Evolutionary conservation across 2,329 filamentous ascomycete species (phyloP).

Genomic region (Aschersonia sp.): DNA sequence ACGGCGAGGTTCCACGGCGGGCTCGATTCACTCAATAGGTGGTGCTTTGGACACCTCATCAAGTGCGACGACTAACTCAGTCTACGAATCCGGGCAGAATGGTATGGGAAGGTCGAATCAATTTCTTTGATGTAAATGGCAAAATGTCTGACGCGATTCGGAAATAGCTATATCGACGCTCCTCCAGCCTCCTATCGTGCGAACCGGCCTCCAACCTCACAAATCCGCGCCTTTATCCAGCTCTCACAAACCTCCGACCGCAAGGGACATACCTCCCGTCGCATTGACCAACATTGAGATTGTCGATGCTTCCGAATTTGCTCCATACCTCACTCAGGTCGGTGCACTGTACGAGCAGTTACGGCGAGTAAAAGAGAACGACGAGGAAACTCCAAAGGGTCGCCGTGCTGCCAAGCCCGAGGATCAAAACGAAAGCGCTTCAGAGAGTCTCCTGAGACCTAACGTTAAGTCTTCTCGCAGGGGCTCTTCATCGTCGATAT

Average conservation of each 20-base stretch:
- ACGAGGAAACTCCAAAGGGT: conserved; percentile 43
- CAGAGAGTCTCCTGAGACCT: conserved; percentile 34
- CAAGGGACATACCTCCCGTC: conserved; percentile 85
- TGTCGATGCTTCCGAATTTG: conserved; percentile 68
- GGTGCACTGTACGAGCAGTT: conserved; percentile 82
- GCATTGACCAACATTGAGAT: conserved; percentile 77
- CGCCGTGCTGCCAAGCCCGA: conserved; percentile 26
- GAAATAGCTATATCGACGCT: conserved; percentile 72
- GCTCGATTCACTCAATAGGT: conserved; percentile 77
- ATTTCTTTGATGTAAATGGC: not conserved
- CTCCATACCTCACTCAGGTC: conserved; percentile 71
- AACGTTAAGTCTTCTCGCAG: conserved; percentile 16
- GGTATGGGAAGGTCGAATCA: conserved; percentile 30
- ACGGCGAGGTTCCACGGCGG: conserved; percentile 70
- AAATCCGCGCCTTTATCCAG: conserved; percentile 54
- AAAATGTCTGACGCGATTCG: not conserved
- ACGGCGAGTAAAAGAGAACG: conserved; percentile 65
- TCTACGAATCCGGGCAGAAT: conserved; percentile 69
- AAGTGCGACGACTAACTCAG: conserved; percentile 37
- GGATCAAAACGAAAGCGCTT: conserved; percentile 21
- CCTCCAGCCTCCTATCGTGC: conserved; percentile 79
- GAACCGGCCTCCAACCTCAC: conserved; percentile 74
- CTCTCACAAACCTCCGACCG: conserved; percentile 68
- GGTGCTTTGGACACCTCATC: conserved; percentile 64
- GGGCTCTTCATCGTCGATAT: conserved; percentile 27